Percentiles rank a stretch among this genome's conserved stretches.
Conservation (phyloP, 2,329 filamentous ascomycete genomes). For the Diaporthe citrichinensis region DNA sequence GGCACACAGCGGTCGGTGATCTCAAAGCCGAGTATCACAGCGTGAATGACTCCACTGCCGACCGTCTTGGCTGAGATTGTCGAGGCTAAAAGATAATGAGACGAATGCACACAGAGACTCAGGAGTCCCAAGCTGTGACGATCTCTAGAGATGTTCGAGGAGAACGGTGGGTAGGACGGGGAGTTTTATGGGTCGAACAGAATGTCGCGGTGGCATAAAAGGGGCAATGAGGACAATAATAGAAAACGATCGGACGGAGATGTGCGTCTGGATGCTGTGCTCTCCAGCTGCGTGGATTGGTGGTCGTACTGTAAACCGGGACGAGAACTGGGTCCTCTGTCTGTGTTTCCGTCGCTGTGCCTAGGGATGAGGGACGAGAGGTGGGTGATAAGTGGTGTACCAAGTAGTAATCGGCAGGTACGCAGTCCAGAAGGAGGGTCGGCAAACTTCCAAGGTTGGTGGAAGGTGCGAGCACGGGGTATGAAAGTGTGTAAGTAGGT, state of each 20-base stretch:
- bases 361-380: neutral
- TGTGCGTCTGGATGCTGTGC: constrained; percentile 23
- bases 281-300: neutral
- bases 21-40: constrained; percentile 2
- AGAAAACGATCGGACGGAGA: constrained; percentile 10
- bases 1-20: constrained; percentile 13
- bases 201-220: neutral
- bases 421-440: neutral
- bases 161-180: constrained; percentile 16
- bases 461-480: neutral
- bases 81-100: constrained; percentile 26
- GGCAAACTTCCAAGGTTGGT: neutral
- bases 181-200: constrained; percentile 23
- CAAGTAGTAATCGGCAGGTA: neutral
- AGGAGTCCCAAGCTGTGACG: constrained; percentile 12
- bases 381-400: neutral
- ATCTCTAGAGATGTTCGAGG: constrained; percentile 14
- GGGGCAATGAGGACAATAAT: constrained; percentile 18
- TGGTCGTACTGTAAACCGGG: neutral
- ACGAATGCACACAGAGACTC: constrained; percentile 12
- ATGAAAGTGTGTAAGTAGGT: neutral
- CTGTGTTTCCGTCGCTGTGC: neutral
- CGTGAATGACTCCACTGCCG: neutral
- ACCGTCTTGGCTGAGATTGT: constrained; percentile 14
- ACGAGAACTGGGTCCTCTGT: constrained; percentile 18